These are phyloP conservation scores for Tranzscheliella williamsii DNA, from an alignment of 1,284 basidiomycete species.

Conservation along the genomic window DNA sequence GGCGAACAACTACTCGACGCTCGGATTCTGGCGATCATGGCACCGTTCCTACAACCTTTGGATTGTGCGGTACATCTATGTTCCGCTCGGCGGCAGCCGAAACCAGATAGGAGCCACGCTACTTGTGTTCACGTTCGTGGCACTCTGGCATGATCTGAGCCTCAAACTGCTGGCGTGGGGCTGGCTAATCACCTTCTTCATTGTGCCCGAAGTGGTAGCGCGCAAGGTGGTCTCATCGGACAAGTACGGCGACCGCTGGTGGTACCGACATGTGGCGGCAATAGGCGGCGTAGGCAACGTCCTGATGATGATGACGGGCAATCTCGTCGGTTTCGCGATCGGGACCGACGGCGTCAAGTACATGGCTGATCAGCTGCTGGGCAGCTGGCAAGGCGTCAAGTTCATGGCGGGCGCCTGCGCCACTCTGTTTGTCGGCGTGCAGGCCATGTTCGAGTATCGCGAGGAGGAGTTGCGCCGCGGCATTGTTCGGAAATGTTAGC, in stretches of 20 bases:
- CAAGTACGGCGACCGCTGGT: slow-evolving; percentile 71
- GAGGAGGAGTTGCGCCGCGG: slow-evolving; percentile 41
- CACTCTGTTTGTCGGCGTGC: slow-evolving; percentile 79
- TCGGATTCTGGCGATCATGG: slow-evolving; percentile 96
- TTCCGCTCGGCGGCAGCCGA: slow-evolving; percentile 80
- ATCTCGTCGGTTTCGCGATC: slow-evolving; percentile 92
- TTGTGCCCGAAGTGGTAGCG: slow-evolving; percentile 79
- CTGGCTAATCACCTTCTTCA: slow-evolving; percentile 89
- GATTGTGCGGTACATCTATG: slow-evolving; percentile 83
- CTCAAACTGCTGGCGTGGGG: slow-evolving; percentile 91
- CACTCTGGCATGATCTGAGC: slow-evolving; percentile 94
- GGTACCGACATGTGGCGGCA: slow-evolving; percentile 87
- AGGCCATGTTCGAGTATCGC: slow-evolving; percentile 74
- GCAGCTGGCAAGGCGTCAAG: slow-evolving; percentile 69
- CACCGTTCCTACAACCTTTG: slow-evolving; percentile 96
- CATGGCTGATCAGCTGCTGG: slow-evolving; percentile 71
- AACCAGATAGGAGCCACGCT: slow-evolving; percentile 72
- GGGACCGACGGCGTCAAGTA: slow-evolving; percentile 80
- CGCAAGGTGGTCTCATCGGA: slow-evolving; percentile 68
- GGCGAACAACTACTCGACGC: slow-evolving; percentile 94
- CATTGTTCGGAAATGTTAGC: slow-evolving; percentile 40
- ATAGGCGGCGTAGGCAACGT: slow-evolving; percentile 83
- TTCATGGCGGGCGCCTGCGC: slow-evolving; percentile 71
- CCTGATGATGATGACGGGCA: slow-evolving; percentile 87
- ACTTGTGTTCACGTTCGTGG: slow-evolving; percentile 95